Percentiles rank a stretch among this genome's conserved stretches.
phyloP scores from a whole-genome alignment of 2,329 filamentous ascomycete genomes.

The Chrysoporthe cubensis region DNA sequence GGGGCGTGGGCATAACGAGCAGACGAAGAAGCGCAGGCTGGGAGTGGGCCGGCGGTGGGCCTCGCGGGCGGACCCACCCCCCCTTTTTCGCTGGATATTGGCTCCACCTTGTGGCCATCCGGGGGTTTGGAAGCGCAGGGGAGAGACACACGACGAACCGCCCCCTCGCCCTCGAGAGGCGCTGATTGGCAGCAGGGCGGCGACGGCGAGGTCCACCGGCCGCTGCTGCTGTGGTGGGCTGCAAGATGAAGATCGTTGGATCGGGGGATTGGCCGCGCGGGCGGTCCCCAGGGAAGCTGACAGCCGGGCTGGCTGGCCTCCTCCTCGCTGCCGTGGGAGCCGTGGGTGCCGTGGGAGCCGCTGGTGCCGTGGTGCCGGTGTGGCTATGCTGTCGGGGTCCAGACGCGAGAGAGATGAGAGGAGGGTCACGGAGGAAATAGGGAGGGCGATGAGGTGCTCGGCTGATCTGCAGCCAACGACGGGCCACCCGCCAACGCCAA shows the following conservation, averaged over 20 bases:
- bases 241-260: neutral
- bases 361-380: neutral
- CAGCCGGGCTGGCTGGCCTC: neutral
- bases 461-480: neutral
- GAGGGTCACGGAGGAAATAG: neutral
- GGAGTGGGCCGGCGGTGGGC: neutral
- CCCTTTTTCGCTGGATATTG: conserved; percentile 14
- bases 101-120: neutral
- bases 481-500: neutral
- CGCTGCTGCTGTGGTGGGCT: too few relatives aligned
- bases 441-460: conserved; percentile 3
- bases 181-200: neutral
- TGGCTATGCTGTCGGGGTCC: neutral
- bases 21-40: neutral
- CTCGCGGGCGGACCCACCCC: neutral
- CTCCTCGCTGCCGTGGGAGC: neutral
- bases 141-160: neutral
- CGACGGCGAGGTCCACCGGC: neutral
- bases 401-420: neutral
- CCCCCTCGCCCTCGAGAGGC: neutral
- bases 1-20: neutral
- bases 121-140: conserved; percentile 2
- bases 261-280: too few relatives aligned
- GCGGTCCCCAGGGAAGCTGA: too few relatives aligned
- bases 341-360: neutral